A percentile compares a stretch with the other conserved stretches of the same genome.
phyloP scores from a whole-genome alignment of 2,329 filamentous ascomycete genomes.

The Cladophialophora bantiana region DNA sequence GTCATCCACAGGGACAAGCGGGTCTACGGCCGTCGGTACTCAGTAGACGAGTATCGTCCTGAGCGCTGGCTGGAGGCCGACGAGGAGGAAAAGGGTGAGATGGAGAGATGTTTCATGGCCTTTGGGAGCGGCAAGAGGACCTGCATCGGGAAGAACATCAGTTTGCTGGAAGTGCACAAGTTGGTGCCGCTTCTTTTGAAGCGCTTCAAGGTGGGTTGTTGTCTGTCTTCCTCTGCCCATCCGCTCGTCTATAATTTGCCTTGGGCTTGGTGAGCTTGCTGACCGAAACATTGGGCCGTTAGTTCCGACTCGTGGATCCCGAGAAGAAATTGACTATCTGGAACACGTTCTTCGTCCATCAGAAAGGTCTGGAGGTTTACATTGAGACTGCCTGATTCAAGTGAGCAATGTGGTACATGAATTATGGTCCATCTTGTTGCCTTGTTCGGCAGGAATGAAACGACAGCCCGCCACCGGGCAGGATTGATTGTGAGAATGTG shows the following conservation, averaged over 20 bases:
- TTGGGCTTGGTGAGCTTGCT: not conserved
- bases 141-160: slow-evolving; percentile 31
- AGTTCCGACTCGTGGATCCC: slow-evolving; percentile 12
- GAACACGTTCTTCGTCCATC: slow-evolving; percentile 29
- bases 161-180: slow-evolving; percentile 26
- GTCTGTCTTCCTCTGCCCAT: not conserved
- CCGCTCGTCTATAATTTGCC: not conserved
- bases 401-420: not conserved
- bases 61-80: slow-evolving; percentile 42
- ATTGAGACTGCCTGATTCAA: slow-evolving; percentile 11
- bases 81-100: slow-evolving; percentile 4
- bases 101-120: slow-evolving; percentile 16
- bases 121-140: slow-evolving; percentile 15
- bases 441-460: not conserved
- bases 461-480: not conserved
- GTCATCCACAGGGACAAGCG: slow-evolving; percentile 67
- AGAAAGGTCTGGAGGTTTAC: slow-evolving; percentile 24
- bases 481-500: not conserved
- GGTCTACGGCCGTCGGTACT: slow-evolving; percentile 45
- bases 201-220: slow-evolving; percentile 25
- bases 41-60: slow-evolving; percentile 38
- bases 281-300: not conserved
- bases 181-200: slow-evolving; percentile 34
- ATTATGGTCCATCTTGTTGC: not conserved
- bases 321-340: slow-evolving; percentile 23